Percentiles rank a stretch among this genome's conserved stretches.
Evolutionary conservation across 1,139 yeast genomes (phyloP).

Genomic region (Suhomyces ambrosiae): DNA sequence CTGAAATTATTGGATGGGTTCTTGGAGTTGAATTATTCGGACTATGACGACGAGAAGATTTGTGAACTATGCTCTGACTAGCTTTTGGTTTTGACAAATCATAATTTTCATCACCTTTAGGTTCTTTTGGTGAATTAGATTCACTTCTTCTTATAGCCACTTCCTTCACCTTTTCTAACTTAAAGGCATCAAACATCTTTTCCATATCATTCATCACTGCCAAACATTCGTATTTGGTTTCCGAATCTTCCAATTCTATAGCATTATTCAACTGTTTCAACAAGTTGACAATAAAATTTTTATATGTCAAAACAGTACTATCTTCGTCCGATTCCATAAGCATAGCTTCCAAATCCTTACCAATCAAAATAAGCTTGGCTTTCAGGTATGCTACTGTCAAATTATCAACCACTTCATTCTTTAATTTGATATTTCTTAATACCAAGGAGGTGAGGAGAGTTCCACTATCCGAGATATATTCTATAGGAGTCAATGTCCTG

Average conservation of each 20-base stretch:
- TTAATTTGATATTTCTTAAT: conserved; percentile 51
- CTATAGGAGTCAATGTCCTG: conserved; percentile 44
- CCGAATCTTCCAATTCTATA: conserved; percentile 49
- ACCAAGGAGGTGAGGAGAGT: conserved; percentile 54
- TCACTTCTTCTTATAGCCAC: conserved; percentile 7
- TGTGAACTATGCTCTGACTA: neutral
- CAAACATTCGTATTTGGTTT: conserved; percentile 57
- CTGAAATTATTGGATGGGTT: conserved; percentile 10
- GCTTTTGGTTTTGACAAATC: neutral
- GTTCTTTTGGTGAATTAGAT: conserved; percentile 1
- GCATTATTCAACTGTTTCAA: conserved; percentile 55
- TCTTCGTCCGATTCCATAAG: conserved; percentile 23
- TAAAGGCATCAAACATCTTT: conserved; percentile 58
- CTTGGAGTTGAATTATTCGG: conserved; percentile 14
- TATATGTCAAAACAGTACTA: conserved; percentile 49
- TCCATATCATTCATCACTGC: conserved; percentile 64
- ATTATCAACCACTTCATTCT: conserved; percentile 50
- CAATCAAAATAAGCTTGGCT: conserved; percentile 57
- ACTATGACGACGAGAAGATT: conserved; percentile 9
- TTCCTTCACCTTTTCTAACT: conserved; percentile 37
- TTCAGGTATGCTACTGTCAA: conserved; percentile 57
- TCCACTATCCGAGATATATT: conserved; percentile 59
- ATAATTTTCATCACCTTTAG: conserved; percentile 2
- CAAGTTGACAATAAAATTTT: conserved; percentile 52
- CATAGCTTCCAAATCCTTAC: conserved; percentile 53